A percentile compares a stretch with the other conserved stretches of the same genome.
Evolutionary conservation across 495 filamentous ascomycete genomes (phyloP).

Genomic region (Barbatosphaeria neglecta): DNA sequence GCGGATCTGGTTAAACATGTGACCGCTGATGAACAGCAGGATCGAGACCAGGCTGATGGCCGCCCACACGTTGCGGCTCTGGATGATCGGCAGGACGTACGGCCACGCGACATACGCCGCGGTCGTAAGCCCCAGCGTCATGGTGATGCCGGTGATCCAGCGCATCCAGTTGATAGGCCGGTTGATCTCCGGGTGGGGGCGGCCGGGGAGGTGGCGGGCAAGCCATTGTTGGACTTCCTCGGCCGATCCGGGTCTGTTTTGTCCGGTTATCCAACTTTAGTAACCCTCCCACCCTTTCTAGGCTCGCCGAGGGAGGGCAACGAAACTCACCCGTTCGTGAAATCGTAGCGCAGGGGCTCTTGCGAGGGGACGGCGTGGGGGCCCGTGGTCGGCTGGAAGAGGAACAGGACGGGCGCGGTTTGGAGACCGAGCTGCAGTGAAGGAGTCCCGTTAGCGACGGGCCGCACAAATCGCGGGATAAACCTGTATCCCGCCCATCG

Average conservation of each 20-base stretch:
- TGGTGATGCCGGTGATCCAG: conserved; percentile 54
- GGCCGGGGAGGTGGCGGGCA: conserved; percentile 59
- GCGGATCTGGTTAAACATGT: conserved; percentile 99
- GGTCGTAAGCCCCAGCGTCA: conserved; percentile 54
- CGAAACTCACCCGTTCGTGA: conserved; percentile 57
- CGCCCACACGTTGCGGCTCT: conserved; percentile 90
- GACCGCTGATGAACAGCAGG: conserved; percentile 87
- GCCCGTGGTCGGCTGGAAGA: conserved; percentile 84
- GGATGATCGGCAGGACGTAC: conserved; percentile 73
- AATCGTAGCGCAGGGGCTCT: conserved; percentile 75
- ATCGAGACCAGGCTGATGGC: conserved; percentile 80
- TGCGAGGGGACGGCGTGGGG: conserved; percentile 59
- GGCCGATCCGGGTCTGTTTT: conserved; percentile 55
- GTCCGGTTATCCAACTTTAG: not conserved
- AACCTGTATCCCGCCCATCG: conserved; percentile 1
- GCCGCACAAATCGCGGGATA: not conserved
- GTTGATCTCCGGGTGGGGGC: conserved; percentile 60
- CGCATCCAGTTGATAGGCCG: conserved; percentile 82
- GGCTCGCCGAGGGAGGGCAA: not conserved
- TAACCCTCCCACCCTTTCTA: too few relatives aligned
- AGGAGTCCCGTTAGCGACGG: not conserved
- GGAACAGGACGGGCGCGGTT: conserved; percentile 79
- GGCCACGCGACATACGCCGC: conserved; percentile 66
- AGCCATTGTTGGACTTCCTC: conserved; percentile 74
- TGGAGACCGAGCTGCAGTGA: conserved; percentile 68